Base-by-base conservation (phyloP, 164 flowering plant species). In the Chimonanthus praecox region DNA sequence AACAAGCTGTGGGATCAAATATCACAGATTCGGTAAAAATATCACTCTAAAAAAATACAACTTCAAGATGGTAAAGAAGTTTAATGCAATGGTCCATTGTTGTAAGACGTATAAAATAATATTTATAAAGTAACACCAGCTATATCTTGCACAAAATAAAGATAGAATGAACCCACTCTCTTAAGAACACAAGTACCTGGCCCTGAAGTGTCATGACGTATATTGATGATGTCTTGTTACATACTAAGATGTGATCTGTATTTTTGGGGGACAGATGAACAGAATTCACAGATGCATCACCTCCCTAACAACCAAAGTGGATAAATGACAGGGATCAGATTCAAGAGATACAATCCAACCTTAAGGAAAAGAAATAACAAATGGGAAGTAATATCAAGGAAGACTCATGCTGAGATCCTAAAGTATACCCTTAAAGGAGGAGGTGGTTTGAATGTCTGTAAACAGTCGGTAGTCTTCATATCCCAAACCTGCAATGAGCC, bases 181-280 rank as follows among this genome's bases (percentile, higher is more conserved):
- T 7, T 16, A 9, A 71, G 47, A 21, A 5, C 64, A 21, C 7
- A 70, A 66, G 48, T 83, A 94, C 99, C 99, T 96, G 99, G 68
- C 99, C 99, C 82, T 94, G 98, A 72, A 92, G 90, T 47, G 99
- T 96, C 98, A 94, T 96, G 73, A 96, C 83, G 81, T 92, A 90
- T 73, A 94, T 84, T 7, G 97, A 90, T 58, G 98, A 96, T 75
- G 99, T 94, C 87, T 90, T 96, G 83, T 94, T 96, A 75, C 98
- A 96, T 6, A 96, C 99, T 75, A 96, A 77, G 68, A 96, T 83
- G 75, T 94, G 98, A 76, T 94, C 98, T 2, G 91, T 68, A 78
- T 85, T 92, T 81, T 96, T 96, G 4, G 99, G 96, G 85, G 80
- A 96, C 67, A 96, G 87, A 87, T 89, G 97, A 69, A 96, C 90